Base-by-base conservation (phyloP, 2,329 filamentous ascomycete species). In the Paracorniculantispora psalliotae region DNA sequence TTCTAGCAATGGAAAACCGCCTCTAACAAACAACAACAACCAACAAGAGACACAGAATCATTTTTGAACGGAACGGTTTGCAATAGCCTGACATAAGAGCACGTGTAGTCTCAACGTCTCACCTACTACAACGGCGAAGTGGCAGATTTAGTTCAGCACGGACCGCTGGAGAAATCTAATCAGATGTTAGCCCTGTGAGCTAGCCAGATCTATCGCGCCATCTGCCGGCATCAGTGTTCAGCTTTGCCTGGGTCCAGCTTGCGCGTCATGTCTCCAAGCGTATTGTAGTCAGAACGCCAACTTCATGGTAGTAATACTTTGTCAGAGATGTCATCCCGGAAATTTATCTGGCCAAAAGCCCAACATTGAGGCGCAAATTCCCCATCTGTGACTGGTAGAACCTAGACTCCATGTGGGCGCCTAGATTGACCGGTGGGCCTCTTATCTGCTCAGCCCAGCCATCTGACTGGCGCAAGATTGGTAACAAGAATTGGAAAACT, bases 141-240 rank as follows among this genome's bases (percentile, higher is more conserved):
- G n/a, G n/a, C n/a, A n/a, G n/a, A n/a, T n/a, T n/a, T 55, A 55
- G 52, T 25, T 55, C 52, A 55, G 52, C 52, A 55, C 28, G 10
- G 52, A 46, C 41, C 28, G 28, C 13, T n/a, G 12, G 28, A 41
- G 52, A 35, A 26, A 46, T 55, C 41, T 55, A 19, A 46, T 55
- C 52, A 46, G 41, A 55, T 55, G 28, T 19, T 21, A n/a, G 39
- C 41, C 46, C 30, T 6, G 30, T 6, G 30, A 55, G 52, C 19
- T 25, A 23, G 41, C 51, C 39, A 44, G 51, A 54, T 54, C 51
- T 30, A 44, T 10, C 19, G 4, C 12, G 15, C 41, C 52, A 55
- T 35, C 28, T 46, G 52, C 19, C 25, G n/a, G 30, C 28, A 8
- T 19, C 28, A 39, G 17, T 41, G 5, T 52, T 17, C 13, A 17